These are phyloP conservation scores for Entomortierella chlamydospora DNA, from an alignment of 192 early-diverging fungal species.

Conservation along the genomic window DNA sequence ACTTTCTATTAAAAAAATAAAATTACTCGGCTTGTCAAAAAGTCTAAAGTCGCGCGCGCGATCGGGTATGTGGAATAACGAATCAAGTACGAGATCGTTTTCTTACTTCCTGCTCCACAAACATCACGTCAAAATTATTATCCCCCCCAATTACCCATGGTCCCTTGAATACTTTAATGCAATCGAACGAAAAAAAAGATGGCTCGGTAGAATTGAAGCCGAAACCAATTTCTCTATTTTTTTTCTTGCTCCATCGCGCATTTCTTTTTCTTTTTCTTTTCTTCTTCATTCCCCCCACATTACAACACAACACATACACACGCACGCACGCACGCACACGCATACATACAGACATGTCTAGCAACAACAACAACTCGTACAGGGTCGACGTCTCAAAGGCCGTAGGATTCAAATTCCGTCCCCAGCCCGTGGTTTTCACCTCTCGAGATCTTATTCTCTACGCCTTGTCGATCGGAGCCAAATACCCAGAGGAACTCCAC, in stretches of 20 bases:
- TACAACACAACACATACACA: too few species aligned
- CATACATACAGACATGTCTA: not conserved
- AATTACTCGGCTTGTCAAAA: too few species aligned
- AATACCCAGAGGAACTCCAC: constrained; percentile 62
- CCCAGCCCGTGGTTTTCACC: constrained; percentile 63
- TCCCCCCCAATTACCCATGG: too few species aligned
- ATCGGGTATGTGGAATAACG: not conserved
- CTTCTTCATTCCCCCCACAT: too few species aligned
- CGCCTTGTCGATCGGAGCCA: constrained; percentile 73
- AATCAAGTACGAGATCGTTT: constrained; percentile 25
- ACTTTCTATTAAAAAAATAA: too few species aligned
- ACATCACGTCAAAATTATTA: not conserved
- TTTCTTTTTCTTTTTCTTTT: not conserved
- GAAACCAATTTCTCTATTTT: not conserved
- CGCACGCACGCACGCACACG: too few species aligned
- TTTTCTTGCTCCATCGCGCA: not conserved
- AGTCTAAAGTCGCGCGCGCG: too few species aligned
- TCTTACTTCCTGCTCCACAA: constrained; percentile 1
- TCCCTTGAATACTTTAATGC: too few species aligned
- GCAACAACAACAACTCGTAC: not conserved
- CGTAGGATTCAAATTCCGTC: constrained; percentile 59
- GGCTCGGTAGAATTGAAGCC: not conserved
- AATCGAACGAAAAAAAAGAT: too few species aligned
- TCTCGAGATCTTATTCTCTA: constrained; percentile 80
- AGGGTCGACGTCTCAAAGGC: constrained; percentile 68